Conservation (phyloP, 176 grass and related monocot species). For the Bonia amplexicaulis region DNA sequence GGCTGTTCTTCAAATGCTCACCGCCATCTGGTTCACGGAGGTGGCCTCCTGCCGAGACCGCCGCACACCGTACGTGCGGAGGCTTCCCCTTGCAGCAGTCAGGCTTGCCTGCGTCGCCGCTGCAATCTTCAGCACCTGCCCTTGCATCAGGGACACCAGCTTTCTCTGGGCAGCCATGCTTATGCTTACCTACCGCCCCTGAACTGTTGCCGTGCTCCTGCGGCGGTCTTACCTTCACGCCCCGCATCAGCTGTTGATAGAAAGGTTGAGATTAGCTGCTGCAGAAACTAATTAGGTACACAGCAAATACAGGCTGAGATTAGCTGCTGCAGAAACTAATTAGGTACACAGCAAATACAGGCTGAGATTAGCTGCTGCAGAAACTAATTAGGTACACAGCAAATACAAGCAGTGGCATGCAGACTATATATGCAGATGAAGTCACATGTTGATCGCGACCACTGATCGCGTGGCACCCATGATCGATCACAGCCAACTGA, state of each 20-base stretch:
- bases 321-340: neutral
- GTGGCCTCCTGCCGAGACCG: conserved; percentile 21
- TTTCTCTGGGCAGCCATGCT: conserved; percentile 24
- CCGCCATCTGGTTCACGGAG: conserved; percentile 35
- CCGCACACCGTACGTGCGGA: neutral
- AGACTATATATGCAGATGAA: neutral
- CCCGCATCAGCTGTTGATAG: conserved; percentile 71
- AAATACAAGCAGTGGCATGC: neutral
- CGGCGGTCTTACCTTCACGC: conserved; percentile 60
- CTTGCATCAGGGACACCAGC: neutral
- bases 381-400: neutral
- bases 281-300: neutral
- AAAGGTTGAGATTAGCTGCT: neutral
- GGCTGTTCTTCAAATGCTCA: conserved; percentile 30
- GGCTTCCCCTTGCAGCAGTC: conserved; percentile 32
- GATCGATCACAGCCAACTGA: neutral
- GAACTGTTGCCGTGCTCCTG: conserved; percentile 21
- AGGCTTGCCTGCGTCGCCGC: neutral
- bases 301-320: neutral
- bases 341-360: neutral
- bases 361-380: neutral
- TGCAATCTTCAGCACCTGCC: neutral
- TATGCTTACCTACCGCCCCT: conserved; percentile 10
- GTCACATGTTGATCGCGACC: neutral
- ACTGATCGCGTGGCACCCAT: neutral